phyloP scores from a whole-genome alignment of 345 rosid species.

The Nasturtium officinale region DNA sequence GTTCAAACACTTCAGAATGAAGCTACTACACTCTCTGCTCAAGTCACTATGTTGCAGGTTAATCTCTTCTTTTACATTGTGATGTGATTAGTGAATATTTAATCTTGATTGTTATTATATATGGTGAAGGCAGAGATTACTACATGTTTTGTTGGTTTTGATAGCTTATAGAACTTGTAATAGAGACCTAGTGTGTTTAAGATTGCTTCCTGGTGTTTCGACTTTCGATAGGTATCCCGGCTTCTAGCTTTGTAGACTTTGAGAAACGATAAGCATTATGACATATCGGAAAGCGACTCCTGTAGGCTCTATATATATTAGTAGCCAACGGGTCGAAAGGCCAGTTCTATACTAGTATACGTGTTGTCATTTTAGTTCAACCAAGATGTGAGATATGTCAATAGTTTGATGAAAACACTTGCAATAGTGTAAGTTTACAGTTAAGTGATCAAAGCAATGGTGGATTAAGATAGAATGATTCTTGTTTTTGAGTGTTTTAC shows the following conservation, averaged over 20 bases:
- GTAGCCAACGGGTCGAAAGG: too few species aligned
- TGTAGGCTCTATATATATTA: neutral
- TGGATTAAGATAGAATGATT: neutral
- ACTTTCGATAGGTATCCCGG: neutral
- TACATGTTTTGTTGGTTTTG: neutral
- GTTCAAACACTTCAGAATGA: constrained; percentile 98
- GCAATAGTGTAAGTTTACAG: neutral
- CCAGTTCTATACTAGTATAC: neutral
- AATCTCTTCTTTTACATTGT: neutral
- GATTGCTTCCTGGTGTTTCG: constrained; percentile 4
- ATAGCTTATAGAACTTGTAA: neutral
- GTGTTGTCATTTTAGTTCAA: neutral
- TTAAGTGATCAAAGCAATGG: neutral
- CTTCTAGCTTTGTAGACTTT: too few species aligned
- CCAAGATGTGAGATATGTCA: neutral
- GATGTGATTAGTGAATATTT: neutral
- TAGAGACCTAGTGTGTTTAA: neutral
- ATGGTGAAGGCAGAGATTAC: neutral
- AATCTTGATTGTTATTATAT: neutral
- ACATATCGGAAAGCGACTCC: neutral
- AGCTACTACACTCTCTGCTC: constrained; percentile 97
- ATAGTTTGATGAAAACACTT: neutral
- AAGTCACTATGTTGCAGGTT: constrained; percentile 88
- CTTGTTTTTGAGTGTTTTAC: neutral
- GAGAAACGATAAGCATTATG: neutral